A percentile compares a stretch with the other conserved stretches of the same genome.
These are phyloP conservation scores for Elsinoe australis DNA, from an alignment of 2,329 filamentous ascomycete genomes.

Conservation along the genomic window DNA sequence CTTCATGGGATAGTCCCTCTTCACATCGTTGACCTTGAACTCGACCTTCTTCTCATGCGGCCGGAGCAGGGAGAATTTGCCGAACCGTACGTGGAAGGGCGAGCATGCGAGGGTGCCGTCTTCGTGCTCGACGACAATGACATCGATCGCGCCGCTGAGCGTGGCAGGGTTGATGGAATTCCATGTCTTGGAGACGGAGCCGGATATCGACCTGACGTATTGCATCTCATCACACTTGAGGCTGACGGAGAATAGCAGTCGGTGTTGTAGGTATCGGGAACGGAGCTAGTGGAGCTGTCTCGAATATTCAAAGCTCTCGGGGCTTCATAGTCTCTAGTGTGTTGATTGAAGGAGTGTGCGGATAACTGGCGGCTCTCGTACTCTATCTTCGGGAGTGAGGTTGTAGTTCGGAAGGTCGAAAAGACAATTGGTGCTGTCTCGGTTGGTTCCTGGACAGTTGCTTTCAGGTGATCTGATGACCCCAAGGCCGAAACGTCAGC, in stretches of 20 bases:
- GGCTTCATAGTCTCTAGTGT: not conserved
- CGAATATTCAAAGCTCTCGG: too few relatives aligned
- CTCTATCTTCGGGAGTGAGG: too few relatives aligned
- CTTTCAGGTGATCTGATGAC: constrained; percentile 11
- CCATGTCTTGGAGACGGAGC: constrained; percentile 96
- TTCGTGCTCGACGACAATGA: constrained; percentile 94
- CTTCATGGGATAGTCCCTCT: constrained; percentile 96
- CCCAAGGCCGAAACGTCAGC: constrained; percentile 12
- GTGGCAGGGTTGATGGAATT: constrained; percentile 99
- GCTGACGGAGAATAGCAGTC: not conserved
- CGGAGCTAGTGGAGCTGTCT: constrained; percentile 7
- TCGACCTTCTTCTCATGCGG: constrained; percentile 99
- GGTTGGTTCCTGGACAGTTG: not conserved
- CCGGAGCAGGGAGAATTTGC: constrained; percentile 91
- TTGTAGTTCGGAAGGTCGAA: not conserved
- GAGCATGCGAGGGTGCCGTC: constrained; percentile 85
- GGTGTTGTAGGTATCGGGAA: not conserved
- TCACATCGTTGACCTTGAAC: constrained; percentile 86
- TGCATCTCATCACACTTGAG: constrained; percentile 57
- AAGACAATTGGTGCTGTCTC: not conserved
- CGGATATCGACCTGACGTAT: constrained; percentile 93
- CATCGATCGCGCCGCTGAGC: constrained; percentile 94
- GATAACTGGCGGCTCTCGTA: not conserved
- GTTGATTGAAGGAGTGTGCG: not conserved
- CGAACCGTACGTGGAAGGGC: constrained; percentile 96